These are phyloP conservation scores for Suillus cothurnatus DNA, from an alignment of 768 basidiomycete species.

Conservation along the genomic window DNA sequence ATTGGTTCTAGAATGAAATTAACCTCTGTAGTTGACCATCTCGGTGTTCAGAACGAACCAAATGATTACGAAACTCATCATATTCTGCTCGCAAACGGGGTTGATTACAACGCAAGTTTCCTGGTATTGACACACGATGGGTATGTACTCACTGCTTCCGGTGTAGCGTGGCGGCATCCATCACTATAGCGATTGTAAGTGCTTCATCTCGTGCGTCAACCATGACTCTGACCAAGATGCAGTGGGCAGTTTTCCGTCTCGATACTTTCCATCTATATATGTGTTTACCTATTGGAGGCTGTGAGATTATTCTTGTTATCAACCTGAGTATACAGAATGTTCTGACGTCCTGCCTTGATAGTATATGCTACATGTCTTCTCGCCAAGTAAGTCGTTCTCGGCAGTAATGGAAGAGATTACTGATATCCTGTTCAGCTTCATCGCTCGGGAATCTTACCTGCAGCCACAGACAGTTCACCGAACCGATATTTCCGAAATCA, in stretches of 20 bases:
- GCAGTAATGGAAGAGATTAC: neutral
- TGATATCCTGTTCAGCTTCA: slow-evolving; percentile 18
- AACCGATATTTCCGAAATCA: neutral
- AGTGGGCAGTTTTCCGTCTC: slow-evolving; percentile 25
- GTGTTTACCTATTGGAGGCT: slow-evolving; percentile 26
- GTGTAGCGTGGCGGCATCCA: slow-evolving; percentile 19
- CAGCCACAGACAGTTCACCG: neutral
- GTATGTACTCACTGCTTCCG: neutral
- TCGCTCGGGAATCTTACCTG: slow-evolving; percentile 32
- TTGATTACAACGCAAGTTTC: slow-evolving; percentile 24
- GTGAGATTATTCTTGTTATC: slow-evolving; percentile 15
- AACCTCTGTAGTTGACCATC: neutral
- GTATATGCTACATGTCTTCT: slow-evolving; percentile 32
- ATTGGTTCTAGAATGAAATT: neutral
- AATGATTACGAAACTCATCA: slow-evolving; percentile 19
- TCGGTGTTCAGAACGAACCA: slow-evolving; percentile 14
- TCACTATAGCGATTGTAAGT: slow-evolving; percentile 21
- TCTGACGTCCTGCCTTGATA: slow-evolving; percentile 1
- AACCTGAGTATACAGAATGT: neutral
- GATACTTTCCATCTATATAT: slow-evolving; percentile 23
- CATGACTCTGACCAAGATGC: neutral
- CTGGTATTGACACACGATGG: neutral
- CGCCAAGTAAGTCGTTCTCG: slow-evolving; percentile 24
- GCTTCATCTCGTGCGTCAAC: neutral
- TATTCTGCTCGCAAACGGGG: slow-evolving; percentile 29